Base-by-base conservation (phyloP, 495 filamentous ascomycete genomes). In the Hyaloscypha hepaticicola region DNA sequence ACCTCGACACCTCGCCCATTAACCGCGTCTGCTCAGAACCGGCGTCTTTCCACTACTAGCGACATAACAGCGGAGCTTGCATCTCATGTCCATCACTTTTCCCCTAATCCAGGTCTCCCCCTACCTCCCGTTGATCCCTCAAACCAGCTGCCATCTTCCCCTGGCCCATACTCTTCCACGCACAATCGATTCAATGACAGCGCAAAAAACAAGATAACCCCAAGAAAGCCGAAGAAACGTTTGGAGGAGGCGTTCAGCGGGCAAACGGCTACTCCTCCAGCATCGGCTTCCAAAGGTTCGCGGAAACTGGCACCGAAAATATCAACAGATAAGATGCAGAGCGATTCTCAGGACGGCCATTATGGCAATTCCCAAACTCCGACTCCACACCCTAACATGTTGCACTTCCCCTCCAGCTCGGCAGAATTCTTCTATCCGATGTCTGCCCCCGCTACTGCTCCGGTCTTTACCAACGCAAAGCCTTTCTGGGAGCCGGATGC, bases 401-500 rank as follows among this genome's bases (percentile, higher is more conserved):
- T 72, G 61, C 26, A 33, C 1, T 72, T 72, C 34, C 25, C 69
- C 86, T 16, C 84, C 84, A 64, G 83, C 48, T 86, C 87, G 1
- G 85, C 87, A 1, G 87, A 90, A 58, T 74, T 87, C 29, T 91
- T 93, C 69, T 87, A 92, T 66, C 84, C 83, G 12, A 82, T 88
- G 63, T 84, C 90, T 2, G 88, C 90, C 31, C 86, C 91, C 0
- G 84, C 88, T 41, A 81, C 86, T 6, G 90, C 87, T 24, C 86
- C 88, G 9, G 82, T 83, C 58, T 88, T 88, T 62, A 82, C 82
- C 7, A 85, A 88, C 66, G 81, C 87, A 48, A 84, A 85, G 59
- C 73, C 88, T 27, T 92, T 93, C 72, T 95, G 90, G 90, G 91
- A 93, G 64, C 79, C 88, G 16, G 82, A 86, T 55, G 68, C 79